phyloP scores from a whole-genome alignment of 257 asterid species.

The Ocimum tenuiflorum region DNA sequence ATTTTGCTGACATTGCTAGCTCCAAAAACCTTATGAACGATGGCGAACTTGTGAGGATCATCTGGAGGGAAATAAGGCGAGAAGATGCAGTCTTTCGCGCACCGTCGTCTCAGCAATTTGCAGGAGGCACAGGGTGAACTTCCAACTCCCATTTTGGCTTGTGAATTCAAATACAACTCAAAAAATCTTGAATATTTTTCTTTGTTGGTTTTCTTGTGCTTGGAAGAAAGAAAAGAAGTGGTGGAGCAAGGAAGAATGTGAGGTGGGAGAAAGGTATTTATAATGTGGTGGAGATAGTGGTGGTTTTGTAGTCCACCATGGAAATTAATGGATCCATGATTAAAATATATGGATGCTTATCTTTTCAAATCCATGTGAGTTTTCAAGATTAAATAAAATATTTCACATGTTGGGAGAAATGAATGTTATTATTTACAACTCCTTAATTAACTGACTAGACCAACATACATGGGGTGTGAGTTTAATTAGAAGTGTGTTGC shows the following conservation, averaged over 20 bases:
- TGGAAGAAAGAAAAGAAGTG: neutral
- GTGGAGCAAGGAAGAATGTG: slow-evolving; percentile 12
- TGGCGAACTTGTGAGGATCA: slow-evolving; percentile 94
- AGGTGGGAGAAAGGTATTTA: slow-evolving; percentile 27
- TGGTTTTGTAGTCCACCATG: slow-evolving; percentile 16
- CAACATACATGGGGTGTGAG: too few relatives aligned
- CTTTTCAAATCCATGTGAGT: slow-evolving; percentile 12
- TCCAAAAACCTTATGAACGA: slow-evolving; percentile 91
- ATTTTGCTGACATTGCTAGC: slow-evolving; percentile 94
- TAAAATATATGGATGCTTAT: slow-evolving; percentile 1
- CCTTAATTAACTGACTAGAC: too few relatives aligned
- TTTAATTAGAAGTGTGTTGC: too few relatives aligned
- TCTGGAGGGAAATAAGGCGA: slow-evolving; percentile 93
- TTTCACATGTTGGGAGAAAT: slow-evolving; percentile 11
- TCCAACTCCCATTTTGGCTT: slow-evolving; percentile 48
- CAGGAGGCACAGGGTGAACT: slow-evolving; percentile 91
- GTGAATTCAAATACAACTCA: neutral
- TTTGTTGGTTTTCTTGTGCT: neutral
- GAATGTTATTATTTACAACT: neutral
- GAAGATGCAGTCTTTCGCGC: slow-evolving; percentile 81
- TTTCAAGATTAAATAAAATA: neutral
- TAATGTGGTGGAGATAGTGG: slow-evolving; percentile 22
- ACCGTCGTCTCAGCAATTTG: slow-evolving; percentile 75
- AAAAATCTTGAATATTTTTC: neutral
- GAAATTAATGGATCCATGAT: neutral